phyloP scores from a whole-genome alignment of 345 rosid species.

The Nasturtium officinale region DNA sequence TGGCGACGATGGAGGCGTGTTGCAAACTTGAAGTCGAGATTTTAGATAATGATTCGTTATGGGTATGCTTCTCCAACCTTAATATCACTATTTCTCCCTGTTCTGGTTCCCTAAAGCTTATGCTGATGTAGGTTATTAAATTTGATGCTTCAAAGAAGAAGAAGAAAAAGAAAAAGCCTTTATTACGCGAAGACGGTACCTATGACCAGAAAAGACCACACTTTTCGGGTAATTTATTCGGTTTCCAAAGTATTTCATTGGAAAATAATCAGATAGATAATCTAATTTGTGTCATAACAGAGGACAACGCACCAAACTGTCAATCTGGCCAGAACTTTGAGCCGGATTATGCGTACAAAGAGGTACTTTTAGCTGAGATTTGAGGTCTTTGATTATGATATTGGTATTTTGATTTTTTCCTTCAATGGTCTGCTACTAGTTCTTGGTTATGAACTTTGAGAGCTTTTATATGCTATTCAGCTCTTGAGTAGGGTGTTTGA shows the following conservation, averaged over 20 bases:
- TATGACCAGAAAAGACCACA: slow-evolving; percentile 67
- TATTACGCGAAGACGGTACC: slow-evolving; percentile 46
- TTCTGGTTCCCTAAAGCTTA: slow-evolving; percentile 29
- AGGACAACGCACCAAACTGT: slow-evolving; percentile 43
- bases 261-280: background rate
- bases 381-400: background rate
- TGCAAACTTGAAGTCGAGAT: slow-evolving; percentile 24
- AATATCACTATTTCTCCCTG: background rate
- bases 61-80: slow-evolving; percentile 20
- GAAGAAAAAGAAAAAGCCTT: slow-evolving; percentile 70
- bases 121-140: slow-evolving; percentile 21
- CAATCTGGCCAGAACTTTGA: slow-evolving; percentile 67
- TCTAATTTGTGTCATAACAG: slow-evolving; percentile 36
- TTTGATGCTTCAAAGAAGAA: slow-evolving; percentile 87
- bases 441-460: slow-evolving; percentile 13
- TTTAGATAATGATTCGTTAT: slow-evolving; percentile 5
- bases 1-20: slow-evolving; percentile 34
- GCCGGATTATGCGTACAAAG: slow-evolving; percentile 77
- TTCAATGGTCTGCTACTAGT: background rate
- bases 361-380: slow-evolving; percentile 50
- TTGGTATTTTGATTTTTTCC: background rate
- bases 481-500: slow-evolving; percentile 72
- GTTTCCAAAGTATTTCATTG: background rate
- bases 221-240: slow-evolving; percentile 46
- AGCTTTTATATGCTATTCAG: slow-evolving; percentile 48